These are phyloP conservation scores for Gastrodia elata DNA, from an alignment of 106 monocot genomes.

Conservation along the genomic window DNA sequence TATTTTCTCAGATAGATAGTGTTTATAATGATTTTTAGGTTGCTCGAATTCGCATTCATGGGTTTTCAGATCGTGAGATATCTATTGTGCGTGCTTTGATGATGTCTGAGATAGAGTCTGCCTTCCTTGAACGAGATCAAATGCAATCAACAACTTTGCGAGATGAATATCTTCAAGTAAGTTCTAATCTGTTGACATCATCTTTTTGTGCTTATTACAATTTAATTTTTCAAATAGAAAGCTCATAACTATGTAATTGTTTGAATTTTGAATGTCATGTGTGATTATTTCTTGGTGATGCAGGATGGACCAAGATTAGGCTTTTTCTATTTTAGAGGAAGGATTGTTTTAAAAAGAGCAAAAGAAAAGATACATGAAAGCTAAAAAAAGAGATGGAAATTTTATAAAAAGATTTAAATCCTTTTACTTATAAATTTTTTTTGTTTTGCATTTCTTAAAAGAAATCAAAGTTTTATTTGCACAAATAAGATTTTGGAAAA, in stretches of 20 bases:
- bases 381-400: too few species aligned
- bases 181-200: neutral
- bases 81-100: conserved; percentile 82
- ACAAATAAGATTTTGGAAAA: too few species aligned
- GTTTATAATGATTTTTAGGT: conserved; percentile 32
- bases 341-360: too few species aligned
- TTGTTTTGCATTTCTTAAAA: too few species aligned
- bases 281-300: too few species aligned
- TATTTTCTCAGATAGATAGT: conserved; percentile 5
- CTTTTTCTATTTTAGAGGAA: too few species aligned
- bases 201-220: neutral
- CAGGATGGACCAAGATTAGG: too few species aligned
- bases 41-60: conserved; percentile 87
- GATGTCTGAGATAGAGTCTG: conserved; percentile 99
- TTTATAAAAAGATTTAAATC: too few species aligned
- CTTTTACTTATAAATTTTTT: too few species aligned
- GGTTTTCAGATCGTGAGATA: conserved; percentile 95
- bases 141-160: conserved; percentile 93
- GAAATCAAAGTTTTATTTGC: too few species aligned
- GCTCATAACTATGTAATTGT: neutral
- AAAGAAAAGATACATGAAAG: too few species aligned
- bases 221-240: neutral
- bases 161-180: conserved; percentile 91
- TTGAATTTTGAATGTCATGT: neutral
- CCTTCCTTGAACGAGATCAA: conserved; percentile 91